Conservation (phyloP, 805 yeast species). For the Komagataella kurtzmanii region DNA sequence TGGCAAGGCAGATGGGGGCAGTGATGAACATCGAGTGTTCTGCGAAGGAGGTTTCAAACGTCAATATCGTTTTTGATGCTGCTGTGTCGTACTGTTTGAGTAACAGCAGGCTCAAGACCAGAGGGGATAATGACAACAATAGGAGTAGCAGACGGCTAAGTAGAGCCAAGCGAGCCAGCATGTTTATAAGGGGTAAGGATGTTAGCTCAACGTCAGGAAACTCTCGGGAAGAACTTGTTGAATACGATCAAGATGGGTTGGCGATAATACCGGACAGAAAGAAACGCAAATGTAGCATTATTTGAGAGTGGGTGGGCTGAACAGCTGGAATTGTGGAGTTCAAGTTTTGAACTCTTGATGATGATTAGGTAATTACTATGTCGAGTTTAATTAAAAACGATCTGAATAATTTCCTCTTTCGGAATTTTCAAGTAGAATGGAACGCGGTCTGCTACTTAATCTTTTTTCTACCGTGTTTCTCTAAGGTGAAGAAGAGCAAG, state of each 20-base stretch:
- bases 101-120: not conserved
- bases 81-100: slow-evolving; percentile 18
- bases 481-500: not conserved
- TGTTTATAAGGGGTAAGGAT: not conserved
- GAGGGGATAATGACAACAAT: not conserved
- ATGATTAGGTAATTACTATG: not conserved
- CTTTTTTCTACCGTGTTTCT: not conserved
- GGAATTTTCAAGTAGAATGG: not conserved
- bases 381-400: not conserved
- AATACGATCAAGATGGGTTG: not conserved
- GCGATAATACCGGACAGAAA: not conserved
- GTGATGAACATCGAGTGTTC: slow-evolving; percentile 68
- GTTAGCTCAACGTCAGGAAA: not conserved
- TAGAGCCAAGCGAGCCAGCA: not conserved
- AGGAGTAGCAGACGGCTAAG: not conserved
- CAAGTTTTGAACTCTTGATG: not conserved
- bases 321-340: not conserved
- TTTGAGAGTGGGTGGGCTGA: not conserved
- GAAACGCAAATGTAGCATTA: not conserved
- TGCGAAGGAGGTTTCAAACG: slow-evolving; percentile 55
- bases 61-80: slow-evolving; percentile 52
- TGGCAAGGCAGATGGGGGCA: slow-evolving; percentile 54
- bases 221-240: not conserved
- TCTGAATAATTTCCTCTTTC: not conserved
- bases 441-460: not conserved